Evolutionary conservation across 1,139 yeast species (phyloP).

Genomic region (Yamadazyma dushanensis): DNA sequence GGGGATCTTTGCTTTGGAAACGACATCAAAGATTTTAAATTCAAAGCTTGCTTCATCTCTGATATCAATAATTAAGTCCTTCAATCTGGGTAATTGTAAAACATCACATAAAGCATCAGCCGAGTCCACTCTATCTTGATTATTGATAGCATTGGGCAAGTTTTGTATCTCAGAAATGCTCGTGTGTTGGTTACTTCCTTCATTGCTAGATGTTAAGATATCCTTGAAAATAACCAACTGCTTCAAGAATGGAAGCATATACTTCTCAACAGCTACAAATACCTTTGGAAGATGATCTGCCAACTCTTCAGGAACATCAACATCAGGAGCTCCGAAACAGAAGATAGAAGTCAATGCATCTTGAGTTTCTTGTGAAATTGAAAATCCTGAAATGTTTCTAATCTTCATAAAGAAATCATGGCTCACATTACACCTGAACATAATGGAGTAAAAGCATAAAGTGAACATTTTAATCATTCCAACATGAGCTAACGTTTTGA

Average conservation of each 20-base stretch:
- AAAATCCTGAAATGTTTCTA: constrained; percentile 1
- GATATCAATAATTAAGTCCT: constrained; percentile 10
- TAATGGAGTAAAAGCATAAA: constrained; percentile 22
- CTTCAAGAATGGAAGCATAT: constrained; percentile 36
- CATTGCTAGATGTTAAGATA: constrained; percentile 26
- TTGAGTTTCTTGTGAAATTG: not conserved
- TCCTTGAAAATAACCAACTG: constrained; percentile 37
- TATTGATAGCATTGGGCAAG: constrained; percentile 19
- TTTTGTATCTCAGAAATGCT: constrained; percentile 19
- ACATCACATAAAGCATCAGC: constrained; percentile 15
- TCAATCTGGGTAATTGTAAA: constrained; percentile 14
- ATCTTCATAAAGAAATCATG: constrained; percentile 1
- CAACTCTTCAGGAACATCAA: constrained; percentile 1
- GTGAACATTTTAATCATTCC: constrained; percentile 32
- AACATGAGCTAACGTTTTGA: constrained; percentile 29
- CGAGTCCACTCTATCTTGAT: constrained; percentile 21
- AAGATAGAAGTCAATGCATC: constrained; percentile 1
- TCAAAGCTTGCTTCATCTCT: constrained; percentile 22
- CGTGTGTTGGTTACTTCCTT: constrained; percentile 26
- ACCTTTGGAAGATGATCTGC: constrained; percentile 14
- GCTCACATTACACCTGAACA: constrained; percentile 7
- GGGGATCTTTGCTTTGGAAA: constrained; percentile 29
- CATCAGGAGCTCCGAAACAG: constrained; percentile 2
- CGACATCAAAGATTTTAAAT: constrained; percentile 23
- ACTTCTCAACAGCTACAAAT: constrained; percentile 30